Conservation (phyloP, 176 grass and related monocot genomes). For the Aegilops speltoides region DNA sequence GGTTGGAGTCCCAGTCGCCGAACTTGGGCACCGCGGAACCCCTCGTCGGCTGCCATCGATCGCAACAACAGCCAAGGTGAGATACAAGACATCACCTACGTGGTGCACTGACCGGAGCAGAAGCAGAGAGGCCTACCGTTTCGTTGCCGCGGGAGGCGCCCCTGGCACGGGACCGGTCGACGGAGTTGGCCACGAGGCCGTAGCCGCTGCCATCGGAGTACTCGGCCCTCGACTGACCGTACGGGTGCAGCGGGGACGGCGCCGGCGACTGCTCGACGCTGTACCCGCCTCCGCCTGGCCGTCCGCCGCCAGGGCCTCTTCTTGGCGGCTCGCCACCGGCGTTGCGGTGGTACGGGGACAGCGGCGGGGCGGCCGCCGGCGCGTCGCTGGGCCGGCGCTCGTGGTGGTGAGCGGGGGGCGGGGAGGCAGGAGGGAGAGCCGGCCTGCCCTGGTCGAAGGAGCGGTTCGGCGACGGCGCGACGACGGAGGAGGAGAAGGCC, state of each 20-base stretch:
- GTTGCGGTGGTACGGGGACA: constrained; percentile 34
- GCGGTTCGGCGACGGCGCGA: constrained; percentile 36
- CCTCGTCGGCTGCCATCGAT: constrained; percentile 55
- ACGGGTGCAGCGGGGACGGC: constrained; percentile 39
- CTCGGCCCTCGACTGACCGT: constrained; percentile 25
- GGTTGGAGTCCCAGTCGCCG: constrained; percentile 95
- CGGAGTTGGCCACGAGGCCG: constrained; percentile 47
- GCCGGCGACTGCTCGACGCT: constrained; percentile 12
- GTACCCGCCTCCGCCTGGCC: not conserved
- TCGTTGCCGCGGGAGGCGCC: constrained; percentile 33
- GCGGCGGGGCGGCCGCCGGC: not conserved
- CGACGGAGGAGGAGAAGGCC: constrained; percentile 48
- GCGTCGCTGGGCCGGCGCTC: constrained; percentile 39
- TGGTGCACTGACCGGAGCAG: not conserved
- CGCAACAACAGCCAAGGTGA: not conserved
- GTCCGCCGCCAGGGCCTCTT: constrained; percentile 1
- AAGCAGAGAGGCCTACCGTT: constrained; percentile 31
- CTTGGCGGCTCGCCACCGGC: constrained; percentile 5
- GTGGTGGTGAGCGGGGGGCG: constrained; percentile 16
- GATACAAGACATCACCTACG: not conserved
- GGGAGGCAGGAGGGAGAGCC: not conserved
- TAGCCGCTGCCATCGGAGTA: constrained; percentile 19
- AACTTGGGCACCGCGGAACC: constrained; percentile 89
- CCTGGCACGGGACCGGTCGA: constrained; percentile 36
- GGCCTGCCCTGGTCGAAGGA: constrained; percentile 10